A percentile compares a stretch with the other conserved stretches of the same genome.
Conservation (phyloP, 139 green algal genomes). For the Chlorella sp. region DNA sequence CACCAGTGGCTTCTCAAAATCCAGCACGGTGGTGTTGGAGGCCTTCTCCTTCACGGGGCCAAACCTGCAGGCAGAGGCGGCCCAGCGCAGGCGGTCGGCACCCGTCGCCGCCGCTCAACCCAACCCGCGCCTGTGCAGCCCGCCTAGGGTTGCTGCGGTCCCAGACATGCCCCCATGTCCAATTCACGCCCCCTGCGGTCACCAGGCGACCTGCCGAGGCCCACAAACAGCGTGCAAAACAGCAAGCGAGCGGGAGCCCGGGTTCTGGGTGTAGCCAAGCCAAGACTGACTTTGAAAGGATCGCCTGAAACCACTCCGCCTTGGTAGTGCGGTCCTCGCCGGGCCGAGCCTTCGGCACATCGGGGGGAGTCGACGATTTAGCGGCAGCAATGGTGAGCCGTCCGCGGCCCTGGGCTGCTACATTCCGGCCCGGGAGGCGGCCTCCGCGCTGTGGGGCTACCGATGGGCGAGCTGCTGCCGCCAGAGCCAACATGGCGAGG, state of each 20-base stretch:
- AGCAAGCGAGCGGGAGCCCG: neutral
- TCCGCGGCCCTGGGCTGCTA: neutral
- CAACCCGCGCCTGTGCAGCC: neutral
- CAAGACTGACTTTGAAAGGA: slow-evolving; percentile 40
- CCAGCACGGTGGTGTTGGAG: slow-evolving; percentile 74
- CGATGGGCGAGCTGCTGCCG: neutral
- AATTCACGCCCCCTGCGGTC: neutral
- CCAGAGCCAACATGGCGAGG: neutral
- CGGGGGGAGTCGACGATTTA: slow-evolving; percentile 29
- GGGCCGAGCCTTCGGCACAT: slow-evolving; percentile 50
- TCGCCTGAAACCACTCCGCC: slow-evolving; percentile 61
- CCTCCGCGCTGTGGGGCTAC: neutral
- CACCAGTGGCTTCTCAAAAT: slow-evolving; percentile 97
- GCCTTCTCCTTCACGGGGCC: slow-evolving; percentile 79
- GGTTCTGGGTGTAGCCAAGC: neutral
- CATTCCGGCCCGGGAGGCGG: slow-evolving; percentile 2
- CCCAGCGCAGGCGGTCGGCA: too few relatives aligned
- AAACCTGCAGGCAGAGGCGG: slow-evolving; percentile 56
- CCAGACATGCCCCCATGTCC: neutral
- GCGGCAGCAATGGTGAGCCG: neutral
- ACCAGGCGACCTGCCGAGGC: too few relatives aligned
- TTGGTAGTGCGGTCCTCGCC: slow-evolving; percentile 37
- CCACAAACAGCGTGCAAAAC: neutral
- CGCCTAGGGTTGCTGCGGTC: neutral
- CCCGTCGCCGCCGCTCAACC: neutral